Evolutionary conservation across 2,329 filamentous ascomycete species (phyloP).

Genomic region (Hypomyces rosellus): DNA sequence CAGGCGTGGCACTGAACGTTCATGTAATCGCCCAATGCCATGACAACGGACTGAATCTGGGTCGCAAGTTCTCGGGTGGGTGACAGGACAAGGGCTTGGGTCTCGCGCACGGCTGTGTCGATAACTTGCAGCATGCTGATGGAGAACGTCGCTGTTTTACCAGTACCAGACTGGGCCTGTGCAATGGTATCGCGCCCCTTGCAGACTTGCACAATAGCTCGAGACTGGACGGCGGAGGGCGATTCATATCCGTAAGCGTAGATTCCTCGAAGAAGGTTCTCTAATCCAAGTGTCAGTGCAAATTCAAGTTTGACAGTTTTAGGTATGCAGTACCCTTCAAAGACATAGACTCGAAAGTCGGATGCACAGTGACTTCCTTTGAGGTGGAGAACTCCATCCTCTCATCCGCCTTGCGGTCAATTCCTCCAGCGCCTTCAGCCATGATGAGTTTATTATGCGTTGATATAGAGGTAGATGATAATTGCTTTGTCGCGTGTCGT

Average conservation of each 20-base stretch:
- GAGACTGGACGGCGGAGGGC: constrained; percentile 93
- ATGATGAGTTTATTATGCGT: constrained; percentile 46
- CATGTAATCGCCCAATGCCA: constrained; percentile 99
- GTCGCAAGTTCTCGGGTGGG: constrained; percentile 95
- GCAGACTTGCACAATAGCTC: constrained; percentile 97
- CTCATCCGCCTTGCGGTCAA: constrained; percentile 91
- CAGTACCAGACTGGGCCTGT: constrained; percentile 93
- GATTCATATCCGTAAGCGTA: constrained; percentile 99
- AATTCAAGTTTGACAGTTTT: constrained; percentile 71
- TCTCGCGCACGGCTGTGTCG: constrained; percentile 86
- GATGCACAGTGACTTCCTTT: constrained; percentile 92
- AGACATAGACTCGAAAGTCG: constrained; percentile 93
- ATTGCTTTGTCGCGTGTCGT: constrained; percentile 1
- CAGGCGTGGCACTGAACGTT: constrained; percentile 98
- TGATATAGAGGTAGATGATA: constrained; percentile 1
- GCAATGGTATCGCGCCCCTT: constrained; percentile 98
- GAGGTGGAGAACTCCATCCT: constrained; percentile 98
- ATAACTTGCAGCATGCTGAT: constrained; percentile 96
- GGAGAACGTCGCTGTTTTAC: constrained; percentile 94
- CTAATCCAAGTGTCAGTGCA: constrained; percentile 38
- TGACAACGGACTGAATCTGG: constrained; percentile 96
- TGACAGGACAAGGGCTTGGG: constrained; percentile 89
- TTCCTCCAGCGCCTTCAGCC: constrained; percentile 69
- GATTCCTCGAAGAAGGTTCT: constrained; percentile 92
- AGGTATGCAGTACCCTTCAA: constrained; percentile 60